These are phyloP conservation scores for Megacollybia marginata DNA, from an alignment of 768 basidiomycete species.

Conservation along the genomic window DNA sequence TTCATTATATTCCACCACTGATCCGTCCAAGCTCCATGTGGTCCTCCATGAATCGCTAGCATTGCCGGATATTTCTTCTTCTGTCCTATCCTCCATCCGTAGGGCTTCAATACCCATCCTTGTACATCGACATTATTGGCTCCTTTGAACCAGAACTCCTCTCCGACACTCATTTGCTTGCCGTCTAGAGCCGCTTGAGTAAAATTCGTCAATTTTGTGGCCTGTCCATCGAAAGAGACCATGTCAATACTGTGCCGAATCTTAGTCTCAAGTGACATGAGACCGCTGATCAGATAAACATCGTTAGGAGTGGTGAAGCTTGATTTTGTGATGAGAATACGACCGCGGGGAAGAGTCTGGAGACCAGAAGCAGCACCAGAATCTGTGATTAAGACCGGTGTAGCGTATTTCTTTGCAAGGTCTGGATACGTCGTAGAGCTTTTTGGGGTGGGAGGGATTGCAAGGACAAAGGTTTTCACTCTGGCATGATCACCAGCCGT, in stretches of 20 bases:
- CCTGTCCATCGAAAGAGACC: conserved; percentile 22
- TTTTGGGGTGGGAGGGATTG: conserved; percentile 55
- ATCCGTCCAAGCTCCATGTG: conserved; percentile 85
- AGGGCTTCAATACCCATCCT: conserved; percentile 79
- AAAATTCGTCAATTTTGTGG: conserved; percentile 60
- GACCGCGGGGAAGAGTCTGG: conserved; percentile 49
- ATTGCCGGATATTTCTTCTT: conserved; percentile 74
- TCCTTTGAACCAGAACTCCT: conserved; percentile 89
- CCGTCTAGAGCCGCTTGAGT: conserved; percentile 45
- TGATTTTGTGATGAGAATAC: conserved; percentile 65
- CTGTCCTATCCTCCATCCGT: conserved; percentile 60
- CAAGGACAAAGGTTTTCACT: conserved; percentile 68
- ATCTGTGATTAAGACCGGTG: conserved; percentile 54
- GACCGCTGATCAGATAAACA: conserved; percentile 50
- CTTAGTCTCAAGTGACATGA: conserved; percentile 35
- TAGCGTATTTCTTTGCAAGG: conserved; percentile 32
- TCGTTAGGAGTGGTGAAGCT: conserved; percentile 79
- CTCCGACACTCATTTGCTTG: conserved; percentile 54
- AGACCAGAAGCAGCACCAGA: conserved; percentile 53
- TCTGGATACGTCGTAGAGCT: conserved; percentile 45
- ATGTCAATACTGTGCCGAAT: conserved; percentile 24
- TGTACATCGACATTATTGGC: conserved; percentile 66
- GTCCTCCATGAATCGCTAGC: conserved; percentile 81
- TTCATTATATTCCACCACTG: conserved; percentile 93
- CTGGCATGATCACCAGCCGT: conserved; percentile 74